Evolutionary conservation across 1,284 basidiomycete species (phyloP), one percentile per base, ranked within the genome.

Genomic region (Cryptococcus neoformans): DNA sequence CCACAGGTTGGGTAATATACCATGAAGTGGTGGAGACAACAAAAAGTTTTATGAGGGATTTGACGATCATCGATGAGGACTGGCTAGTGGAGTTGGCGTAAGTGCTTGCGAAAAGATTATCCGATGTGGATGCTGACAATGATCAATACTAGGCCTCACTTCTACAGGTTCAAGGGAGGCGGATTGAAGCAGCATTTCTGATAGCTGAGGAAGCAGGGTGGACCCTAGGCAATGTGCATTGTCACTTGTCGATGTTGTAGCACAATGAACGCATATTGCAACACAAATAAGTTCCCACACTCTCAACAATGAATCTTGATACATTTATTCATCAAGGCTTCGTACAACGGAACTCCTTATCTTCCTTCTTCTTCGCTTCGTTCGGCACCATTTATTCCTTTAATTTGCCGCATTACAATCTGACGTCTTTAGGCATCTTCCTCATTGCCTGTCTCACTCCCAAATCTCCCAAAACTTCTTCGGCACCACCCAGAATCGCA

Each of bases 21-120:
- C 92, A 96, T 71, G 94, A 99, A 73, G 88, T 98, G 76, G 85
- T 95, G 65, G 92, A 97, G 75, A 97, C 95, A 0, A 93, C 90
- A 63, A 97, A 95, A 76, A 87, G 73, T 34, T 83, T 82, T 63
- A 83, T 84, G 75, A 67, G 81, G 46, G 83, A 84, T 62, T 55
- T 84, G 16, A 82, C 81, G 0, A 79, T 81, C 6, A 75, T 83
- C 36, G 79, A 81, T 42, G 74, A 79, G 56, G 81, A 82, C 48
- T 83, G 81, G 82, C 69, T 81, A 34, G 75, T 77, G 2, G 78
- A 82, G 63, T 60, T 81, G 37, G 81, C 81, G 73, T 79, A 51
- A 70, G 74, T 69, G 14, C 1, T 37, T 14, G 44, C 9, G 6
- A 40, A 17, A 16, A 10, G n/a, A 16, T 9, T 17, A 42, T 28